Conservation (phyloP, 306 rosid genomes). For the Castanea sativa region DNA sequence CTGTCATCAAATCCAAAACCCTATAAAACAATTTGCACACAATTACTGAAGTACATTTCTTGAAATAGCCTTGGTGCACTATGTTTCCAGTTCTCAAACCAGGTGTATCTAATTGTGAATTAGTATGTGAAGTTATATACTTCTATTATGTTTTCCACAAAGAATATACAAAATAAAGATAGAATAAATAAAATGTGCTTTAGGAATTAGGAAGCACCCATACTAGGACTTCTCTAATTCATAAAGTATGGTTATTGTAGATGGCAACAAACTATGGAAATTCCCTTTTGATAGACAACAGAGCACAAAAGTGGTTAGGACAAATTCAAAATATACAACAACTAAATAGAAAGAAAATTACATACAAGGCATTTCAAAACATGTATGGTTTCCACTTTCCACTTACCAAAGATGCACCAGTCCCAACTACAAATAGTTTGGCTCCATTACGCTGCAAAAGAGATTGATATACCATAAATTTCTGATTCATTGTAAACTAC, state of each 20-base stretch:
- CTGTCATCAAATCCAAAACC: neutral
- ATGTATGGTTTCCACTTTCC: constrained; percentile 20
- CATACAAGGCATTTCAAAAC: neutral
- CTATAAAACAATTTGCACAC: neutral
- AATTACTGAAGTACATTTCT: neutral
- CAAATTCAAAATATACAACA: neutral
- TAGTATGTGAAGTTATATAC: neutral
- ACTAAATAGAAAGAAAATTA: neutral
- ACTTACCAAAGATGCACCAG: constrained; percentile 89
- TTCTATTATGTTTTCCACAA: neutral
- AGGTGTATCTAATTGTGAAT: neutral
- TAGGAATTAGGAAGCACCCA: neutral
- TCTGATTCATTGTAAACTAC: neutral
- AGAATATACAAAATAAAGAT: neutral
- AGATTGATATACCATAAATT: neutral
- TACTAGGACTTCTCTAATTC: neutral
- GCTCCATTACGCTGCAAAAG: constrained; percentile 76
- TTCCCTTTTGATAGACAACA: neutral
- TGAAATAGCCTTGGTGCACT: neutral
- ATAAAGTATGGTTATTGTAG: neutral
- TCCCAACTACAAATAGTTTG: constrained; percentile 91
- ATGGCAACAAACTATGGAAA: neutral
- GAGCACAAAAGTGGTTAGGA: neutral
- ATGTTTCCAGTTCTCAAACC: neutral
- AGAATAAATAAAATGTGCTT: neutral